Evolutionary conservation across 306 rosid species (phyloP).

Genomic region (Castanea mollissima): DNA sequence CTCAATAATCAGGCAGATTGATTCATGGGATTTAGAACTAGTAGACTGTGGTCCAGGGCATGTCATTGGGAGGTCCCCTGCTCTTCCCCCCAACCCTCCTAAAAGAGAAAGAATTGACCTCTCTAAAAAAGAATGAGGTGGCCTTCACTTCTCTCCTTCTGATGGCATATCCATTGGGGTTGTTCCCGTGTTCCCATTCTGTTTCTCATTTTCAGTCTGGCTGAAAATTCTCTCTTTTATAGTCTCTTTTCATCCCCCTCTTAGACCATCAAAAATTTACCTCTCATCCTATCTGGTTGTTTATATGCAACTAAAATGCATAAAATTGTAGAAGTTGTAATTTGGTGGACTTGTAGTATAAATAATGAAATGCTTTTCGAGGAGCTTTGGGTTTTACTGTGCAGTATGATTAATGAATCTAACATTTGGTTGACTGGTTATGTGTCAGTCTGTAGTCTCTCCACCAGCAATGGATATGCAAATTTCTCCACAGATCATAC

Average conservation of each 20-base stretch:
- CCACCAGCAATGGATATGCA: neutral
- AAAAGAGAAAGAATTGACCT: no score
- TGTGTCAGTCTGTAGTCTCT: neutral
- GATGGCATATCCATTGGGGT: neutral
- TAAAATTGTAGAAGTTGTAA: conserved; percentile 9
- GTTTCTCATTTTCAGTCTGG: no score
- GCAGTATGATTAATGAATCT: conserved; percentile 28
- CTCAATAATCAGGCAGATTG: no score
- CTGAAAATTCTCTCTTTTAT: no score
- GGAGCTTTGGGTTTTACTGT: neutral
- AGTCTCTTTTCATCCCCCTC: neutral
- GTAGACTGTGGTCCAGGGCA: no score
- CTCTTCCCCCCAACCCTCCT: no score
- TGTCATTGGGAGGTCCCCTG: no score
- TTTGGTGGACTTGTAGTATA: neutral
- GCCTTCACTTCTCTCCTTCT: neutral
- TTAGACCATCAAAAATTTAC: conserved; percentile 37
- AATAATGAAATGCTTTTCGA: neutral
- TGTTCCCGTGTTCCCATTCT: no score
- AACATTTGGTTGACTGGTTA: conserved; percentile 66
- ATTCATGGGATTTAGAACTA: no score
- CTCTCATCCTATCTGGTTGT: neutral
- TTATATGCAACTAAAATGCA: neutral
- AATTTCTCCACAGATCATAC: no score
- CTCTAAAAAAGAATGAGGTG: no score